A percentile compares a stretch with the other conserved stretches of the same genome.
Conservation (phyloP, 257 asterid species). For the Nicotiana undulata region DNA sequence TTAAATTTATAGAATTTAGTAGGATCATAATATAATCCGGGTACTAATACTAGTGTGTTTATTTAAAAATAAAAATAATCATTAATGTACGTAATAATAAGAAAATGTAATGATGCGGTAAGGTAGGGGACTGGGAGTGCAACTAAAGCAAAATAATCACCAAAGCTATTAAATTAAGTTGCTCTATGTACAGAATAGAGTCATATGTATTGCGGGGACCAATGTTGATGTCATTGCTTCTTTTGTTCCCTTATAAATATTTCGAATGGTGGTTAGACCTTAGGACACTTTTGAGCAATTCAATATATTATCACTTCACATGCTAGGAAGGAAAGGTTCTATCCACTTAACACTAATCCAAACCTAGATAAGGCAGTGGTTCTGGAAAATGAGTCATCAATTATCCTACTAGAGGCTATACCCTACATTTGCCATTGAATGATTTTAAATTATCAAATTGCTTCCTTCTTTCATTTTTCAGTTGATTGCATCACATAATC, state of each 20-base stretch:
- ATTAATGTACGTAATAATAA: background rate
- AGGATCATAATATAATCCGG: too few species aligned
- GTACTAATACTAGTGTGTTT: too few species aligned
- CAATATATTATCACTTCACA: background rate
- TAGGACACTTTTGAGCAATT: background rate
- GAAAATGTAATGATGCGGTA: background rate
- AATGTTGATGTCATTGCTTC: background rate
- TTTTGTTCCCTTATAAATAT: background rate
- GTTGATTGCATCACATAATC: background rate
- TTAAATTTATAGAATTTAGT: too few species aligned
- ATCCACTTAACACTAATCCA: slow-evolving; percentile 1
- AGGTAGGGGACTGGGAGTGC: background rate
- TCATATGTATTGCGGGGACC: background rate
- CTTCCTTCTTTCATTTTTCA: background rate
- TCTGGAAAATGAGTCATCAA: background rate
- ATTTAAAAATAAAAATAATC: background rate
- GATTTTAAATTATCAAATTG: background rate
- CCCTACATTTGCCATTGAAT: background rate
- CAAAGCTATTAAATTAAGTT: background rate
- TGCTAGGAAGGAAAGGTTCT: background rate
- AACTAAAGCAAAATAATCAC: background rate
- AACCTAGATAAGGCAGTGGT: background rate
- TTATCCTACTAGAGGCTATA: background rate
- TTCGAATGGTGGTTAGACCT: background rate
- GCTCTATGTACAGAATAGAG: background rate